Conservation (phyloP, 2,329 filamentous ascomycete genomes). For the Clathrospora elynae region DNA sequence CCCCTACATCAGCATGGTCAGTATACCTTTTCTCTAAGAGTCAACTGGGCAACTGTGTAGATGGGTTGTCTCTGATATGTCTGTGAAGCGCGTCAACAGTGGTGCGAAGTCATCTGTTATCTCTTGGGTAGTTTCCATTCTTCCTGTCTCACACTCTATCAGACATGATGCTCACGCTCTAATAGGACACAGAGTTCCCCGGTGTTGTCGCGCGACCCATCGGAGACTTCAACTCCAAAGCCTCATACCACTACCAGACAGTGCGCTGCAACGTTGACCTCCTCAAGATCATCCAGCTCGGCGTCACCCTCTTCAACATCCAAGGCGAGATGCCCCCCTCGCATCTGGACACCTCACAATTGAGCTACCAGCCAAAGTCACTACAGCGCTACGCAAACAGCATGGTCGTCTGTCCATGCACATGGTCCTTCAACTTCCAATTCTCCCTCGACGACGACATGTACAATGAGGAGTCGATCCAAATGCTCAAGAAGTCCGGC, state of each 20-base stretch:
- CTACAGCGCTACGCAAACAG: constrained; percentile 58
- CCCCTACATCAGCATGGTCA: constrained; percentile 96
- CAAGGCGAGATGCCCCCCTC: constrained; percentile 85
- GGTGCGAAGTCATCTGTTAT: constrained; percentile 8
- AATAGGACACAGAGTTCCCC: constrained; percentile 95
- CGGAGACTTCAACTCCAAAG: constrained; percentile 91
- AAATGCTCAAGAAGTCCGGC: constrained; percentile 87
- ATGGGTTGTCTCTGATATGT: constrained; percentile 16
- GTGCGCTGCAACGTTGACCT: constrained; percentile 96
- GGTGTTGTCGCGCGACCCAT: constrained; percentile 95
- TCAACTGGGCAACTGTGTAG: constrained; percentile 5
- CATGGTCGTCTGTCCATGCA: constrained; percentile 74
- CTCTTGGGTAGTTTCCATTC: constrained; percentile 15
- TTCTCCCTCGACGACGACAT: constrained; percentile 95
- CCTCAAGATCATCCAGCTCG: constrained; percentile 95
- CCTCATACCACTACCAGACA: constrained; percentile 98
- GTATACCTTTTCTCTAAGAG: constrained; percentile 39
- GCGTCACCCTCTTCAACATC: constrained; percentile 88
- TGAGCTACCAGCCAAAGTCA: constrained; percentile 51
- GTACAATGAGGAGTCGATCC: constrained; percentile 95
- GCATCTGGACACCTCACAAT: constrained; percentile 59
- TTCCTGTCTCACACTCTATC: constrained; percentile 1
- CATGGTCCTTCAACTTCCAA: constrained; percentile 99
- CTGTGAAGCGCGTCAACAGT: constrained; percentile 15
- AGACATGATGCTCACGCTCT: constrained; percentile 20